These are phyloP conservation scores for Leccinum barrowsii DNA, from an alignment of 768 basidiomycete species.

Conservation along the genomic window DNA sequence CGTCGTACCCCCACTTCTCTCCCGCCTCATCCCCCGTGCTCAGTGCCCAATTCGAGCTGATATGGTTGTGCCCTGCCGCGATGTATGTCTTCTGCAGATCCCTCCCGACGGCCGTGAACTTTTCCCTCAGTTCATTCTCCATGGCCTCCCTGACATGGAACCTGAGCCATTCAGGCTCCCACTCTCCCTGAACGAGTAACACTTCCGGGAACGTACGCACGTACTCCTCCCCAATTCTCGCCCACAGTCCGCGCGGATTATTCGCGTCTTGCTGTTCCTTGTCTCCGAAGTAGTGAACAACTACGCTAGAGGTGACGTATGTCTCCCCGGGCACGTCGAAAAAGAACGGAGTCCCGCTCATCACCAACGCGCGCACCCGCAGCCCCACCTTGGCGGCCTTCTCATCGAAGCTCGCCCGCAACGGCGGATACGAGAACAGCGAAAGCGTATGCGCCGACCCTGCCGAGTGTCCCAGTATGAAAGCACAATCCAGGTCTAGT, in stretches of 20 bases:
- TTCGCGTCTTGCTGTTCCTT: constrained; percentile 39
- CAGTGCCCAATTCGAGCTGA: constrained; percentile 51
- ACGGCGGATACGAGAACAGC: constrained; percentile 34
- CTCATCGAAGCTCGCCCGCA: constrained; percentile 34
- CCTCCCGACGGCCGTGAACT: constrained; percentile 26
- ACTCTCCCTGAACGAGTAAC: constrained; percentile 48
- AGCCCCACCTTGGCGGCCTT: constrained; percentile 16
- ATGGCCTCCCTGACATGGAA: constrained; percentile 37
- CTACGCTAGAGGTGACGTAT: constrained; percentile 22
- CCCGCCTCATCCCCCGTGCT: constrained; percentile 53
- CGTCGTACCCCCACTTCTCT: constrained; percentile 58
- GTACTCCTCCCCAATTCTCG: constrained; percentile 32
- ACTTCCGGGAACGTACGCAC: constrained; percentile 43
- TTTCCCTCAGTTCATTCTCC: constrained; percentile 35
- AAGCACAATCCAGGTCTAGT: constrained; percentile 42
- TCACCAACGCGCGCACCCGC: constrained; percentile 41
- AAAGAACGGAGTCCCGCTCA: constrained; percentile 46
- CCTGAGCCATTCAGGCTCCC: constrained; percentile 47
- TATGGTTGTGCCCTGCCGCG: constrained; percentile 57
- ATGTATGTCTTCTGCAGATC: constrained; percentile 31
- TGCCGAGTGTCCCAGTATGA: constrained; percentile 60
- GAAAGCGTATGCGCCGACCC: constrained; percentile 52
- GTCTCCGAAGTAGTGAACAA: constrained; percentile 35
- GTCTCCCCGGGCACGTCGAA: constrained; percentile 27
- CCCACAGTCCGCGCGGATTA: constrained; percentile 41